These are phyloP conservation scores for Leccinum ochraceum DNA, from an alignment of 768 basidiomycete species.

Conservation along the genomic window DNA sequence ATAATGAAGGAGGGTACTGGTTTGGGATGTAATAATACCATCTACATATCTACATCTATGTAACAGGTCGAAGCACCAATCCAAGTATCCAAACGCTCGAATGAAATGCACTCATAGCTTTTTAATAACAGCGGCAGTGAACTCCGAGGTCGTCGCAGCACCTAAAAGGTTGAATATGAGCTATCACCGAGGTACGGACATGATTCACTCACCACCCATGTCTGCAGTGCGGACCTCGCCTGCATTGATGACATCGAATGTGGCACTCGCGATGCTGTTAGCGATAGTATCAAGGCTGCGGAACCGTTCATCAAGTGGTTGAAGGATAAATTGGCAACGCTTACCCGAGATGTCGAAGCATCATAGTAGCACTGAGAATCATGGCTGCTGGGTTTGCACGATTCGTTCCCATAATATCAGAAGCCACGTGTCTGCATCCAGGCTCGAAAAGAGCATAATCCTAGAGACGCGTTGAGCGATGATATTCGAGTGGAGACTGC, in stretches of 20 bases:
- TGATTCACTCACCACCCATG: constrained; percentile 75
- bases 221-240: constrained; percentile 91
- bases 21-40: constrained; percentile 14
- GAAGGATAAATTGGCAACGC: constrained; percentile 29
- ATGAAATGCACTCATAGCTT: constrained; percentile 47
- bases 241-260: constrained; percentile 88
- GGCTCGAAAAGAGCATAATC: constrained; percentile 99
- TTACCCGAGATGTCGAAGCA: constrained; percentile 94
- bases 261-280: constrained; percentile 89
- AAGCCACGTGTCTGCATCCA: constrained; percentile 93
- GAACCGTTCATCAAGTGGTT: constrained; percentile 4
- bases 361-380: constrained; percentile 96
- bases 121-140: constrained; percentile 91
- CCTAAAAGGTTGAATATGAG: constrained; percentile 44
- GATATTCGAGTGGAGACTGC: background rate
- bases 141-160: constrained; percentile 89
- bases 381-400: constrained; percentile 97
- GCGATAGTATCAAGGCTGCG: constrained; percentile 86
- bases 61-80: constrained; percentile 12
- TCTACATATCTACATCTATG: constrained; percentile 27
- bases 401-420: constrained; percentile 96
- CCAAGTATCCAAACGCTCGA: background rate
- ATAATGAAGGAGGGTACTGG: constrained; percentile 20
- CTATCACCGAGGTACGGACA: background rate
- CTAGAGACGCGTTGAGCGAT: constrained; percentile 34